Conservation (phyloP, 192 early-diverging fungal species). For the Coemansia sp. region DNA sequence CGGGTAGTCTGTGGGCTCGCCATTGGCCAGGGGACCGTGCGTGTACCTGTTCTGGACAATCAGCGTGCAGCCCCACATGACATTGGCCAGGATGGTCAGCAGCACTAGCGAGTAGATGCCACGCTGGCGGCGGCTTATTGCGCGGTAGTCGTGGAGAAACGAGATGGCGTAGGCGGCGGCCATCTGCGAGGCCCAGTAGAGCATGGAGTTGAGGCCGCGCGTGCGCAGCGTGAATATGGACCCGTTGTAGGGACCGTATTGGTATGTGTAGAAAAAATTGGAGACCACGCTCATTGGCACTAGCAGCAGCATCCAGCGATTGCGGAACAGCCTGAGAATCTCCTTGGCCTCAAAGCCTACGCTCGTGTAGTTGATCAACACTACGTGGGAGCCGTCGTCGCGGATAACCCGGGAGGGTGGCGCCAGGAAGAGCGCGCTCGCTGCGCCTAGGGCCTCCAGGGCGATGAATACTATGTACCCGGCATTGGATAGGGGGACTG, state of each 20-base stretch:
- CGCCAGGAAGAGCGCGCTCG: constrained; percentile 58
- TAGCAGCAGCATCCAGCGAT: constrained; percentile 67
- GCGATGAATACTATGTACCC: constrained; percentile 73
- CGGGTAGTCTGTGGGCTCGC: constrained; percentile 18
- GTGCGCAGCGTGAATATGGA: constrained; percentile 67
- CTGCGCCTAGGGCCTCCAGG: constrained; percentile 63
- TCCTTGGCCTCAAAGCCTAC: constrained; percentile 57
- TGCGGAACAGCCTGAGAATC: constrained; percentile 58
- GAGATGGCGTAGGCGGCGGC: constrained; percentile 63
- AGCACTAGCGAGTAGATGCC: constrained; percentile 9
- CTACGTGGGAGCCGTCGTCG: constrained; percentile 60
- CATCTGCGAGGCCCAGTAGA: constrained; percentile 81
- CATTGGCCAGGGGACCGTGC: neutral
- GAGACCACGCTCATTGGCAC: constrained; percentile 67
- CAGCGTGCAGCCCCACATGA: constrained; percentile 56
- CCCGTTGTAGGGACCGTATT: constrained; percentile 65
- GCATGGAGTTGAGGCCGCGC: constrained; percentile 67
- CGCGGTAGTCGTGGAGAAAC: constrained; percentile 23
- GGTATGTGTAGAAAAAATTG: constrained; percentile 81
- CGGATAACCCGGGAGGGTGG: constrained; percentile 60
- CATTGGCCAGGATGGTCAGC: constrained; percentile 11
- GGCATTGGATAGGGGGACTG: constrained; percentile 53
- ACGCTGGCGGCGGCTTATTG: constrained; percentile 21
- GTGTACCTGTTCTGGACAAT: constrained; percentile 59
- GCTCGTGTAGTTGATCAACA: constrained; percentile 60